These are phyloP conservation scores for Chaetomidium leptoderma DNA, from an alignment of 495 filamentous ascomycete species.

Conservation along the genomic window DNA sequence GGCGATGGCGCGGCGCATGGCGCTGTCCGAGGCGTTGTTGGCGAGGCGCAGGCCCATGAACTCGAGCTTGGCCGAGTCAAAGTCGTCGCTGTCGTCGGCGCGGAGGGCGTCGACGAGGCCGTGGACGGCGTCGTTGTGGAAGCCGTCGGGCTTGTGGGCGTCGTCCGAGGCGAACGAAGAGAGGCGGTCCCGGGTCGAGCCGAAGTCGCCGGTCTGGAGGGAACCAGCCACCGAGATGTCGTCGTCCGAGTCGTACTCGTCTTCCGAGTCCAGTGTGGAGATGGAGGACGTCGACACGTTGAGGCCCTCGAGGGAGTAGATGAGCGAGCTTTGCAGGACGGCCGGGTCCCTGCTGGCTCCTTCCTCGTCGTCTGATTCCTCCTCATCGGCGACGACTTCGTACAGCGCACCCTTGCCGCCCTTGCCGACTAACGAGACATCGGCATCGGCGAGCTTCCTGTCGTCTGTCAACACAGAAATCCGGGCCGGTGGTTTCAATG, in stretches of 20 bases:
- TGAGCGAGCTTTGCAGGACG: conserved; percentile 42
- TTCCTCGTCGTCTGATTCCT: conserved; percentile 48
- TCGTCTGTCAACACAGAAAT: conserved; percentile 38
- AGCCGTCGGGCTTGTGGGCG: conserved; percentile 52
- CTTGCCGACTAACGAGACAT: conserved; percentile 54
- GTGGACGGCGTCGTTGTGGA: conserved; percentile 81
- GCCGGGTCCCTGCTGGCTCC: conserved; percentile 42
- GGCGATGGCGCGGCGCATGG: conserved; percentile 81
- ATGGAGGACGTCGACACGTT: conserved; percentile 74
- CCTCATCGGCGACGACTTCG: conserved; percentile 46
- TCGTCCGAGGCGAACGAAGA: conserved; percentile 52
- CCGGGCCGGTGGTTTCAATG: conserved; percentile 24
- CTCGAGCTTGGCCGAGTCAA: conserved; percentile 85
- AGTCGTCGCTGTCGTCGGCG: conserved; percentile 54
- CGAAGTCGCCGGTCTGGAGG: conserved; percentile 20
- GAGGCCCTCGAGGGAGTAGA: conserved; percentile 65
- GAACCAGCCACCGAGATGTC: conserved; percentile 26
- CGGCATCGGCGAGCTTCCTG: conserved; percentile 44
- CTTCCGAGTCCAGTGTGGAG: conserved; percentile 52
- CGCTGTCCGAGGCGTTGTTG: conserved; percentile 80
- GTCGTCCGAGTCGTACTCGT: conserved; percentile 40
- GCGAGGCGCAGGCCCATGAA: conserved; percentile 84
- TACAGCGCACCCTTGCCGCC: conserved; percentile 50
- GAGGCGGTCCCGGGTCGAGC: conserved; percentile 39
- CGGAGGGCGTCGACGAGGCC: conserved; percentile 78